Evolutionary conservation across 1,284 basidiomycete species (phyloP), one percentile per base, ranked within the genome.

Genomic region (Phenoliferia sp.): DNA sequence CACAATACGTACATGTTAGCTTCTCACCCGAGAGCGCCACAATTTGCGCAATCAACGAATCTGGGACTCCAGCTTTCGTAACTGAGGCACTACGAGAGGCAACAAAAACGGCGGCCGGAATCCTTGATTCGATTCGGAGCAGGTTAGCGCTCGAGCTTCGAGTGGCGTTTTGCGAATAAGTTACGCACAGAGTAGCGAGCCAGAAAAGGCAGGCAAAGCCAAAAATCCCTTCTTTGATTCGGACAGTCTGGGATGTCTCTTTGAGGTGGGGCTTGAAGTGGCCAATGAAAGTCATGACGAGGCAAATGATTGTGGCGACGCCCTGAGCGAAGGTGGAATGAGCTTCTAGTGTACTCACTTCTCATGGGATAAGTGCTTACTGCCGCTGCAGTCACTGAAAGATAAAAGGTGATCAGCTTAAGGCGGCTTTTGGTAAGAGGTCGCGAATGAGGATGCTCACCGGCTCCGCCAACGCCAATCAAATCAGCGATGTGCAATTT

Each of bases 151-250:
- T 52, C 48, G 19, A 19, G 9, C 48, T 26, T 6, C 48, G 48
- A n/a, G n/a, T n/a, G 48, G 28, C 5, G 39, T 44, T 22, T 44
- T 19, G 48, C 48, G 48, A 52, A 26, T 26, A 29, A 10, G n/a
- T 5, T 31, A 55, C 54, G 7, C 28, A 56, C 57, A 69, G 64
- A 3, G 68, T 55, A 16, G 59, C 68, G 19, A 72, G 36, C 48
- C 63, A 62, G 64, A 68, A 59, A 7, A 64, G 3, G 29, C 54
- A n/a, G 32, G 56, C 28, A n/a, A 70, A 63, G 19, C 19, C 66
- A n/a, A 68, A 72, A 0, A 63, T 29, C 29, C 64, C 71, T 52
- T 72, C 71, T 65, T 72, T 72, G 34, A 70, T 62, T 9, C 71
- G 64, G 54, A 72, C 60, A 9, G 66, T 64, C 44, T 48, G 60